Conservation (phyloP, 371 early-diverging fungal species). For the Circinella minor region DNA sequence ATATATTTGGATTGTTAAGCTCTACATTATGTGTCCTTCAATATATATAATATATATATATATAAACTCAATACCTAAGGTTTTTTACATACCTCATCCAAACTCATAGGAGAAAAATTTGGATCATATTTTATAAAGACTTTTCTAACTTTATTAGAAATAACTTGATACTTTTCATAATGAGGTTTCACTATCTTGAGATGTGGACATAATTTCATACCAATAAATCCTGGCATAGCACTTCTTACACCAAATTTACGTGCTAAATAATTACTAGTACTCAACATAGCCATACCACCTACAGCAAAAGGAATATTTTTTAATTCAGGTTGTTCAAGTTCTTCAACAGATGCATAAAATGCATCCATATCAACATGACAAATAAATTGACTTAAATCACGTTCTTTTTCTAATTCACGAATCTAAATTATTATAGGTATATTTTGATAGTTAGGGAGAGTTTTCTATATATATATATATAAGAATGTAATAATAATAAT, state of each 20-base stretch:
- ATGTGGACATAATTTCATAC: constrained; percentile 65
- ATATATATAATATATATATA: too few relatives aligned
- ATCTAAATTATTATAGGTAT: constrained; percentile 31
- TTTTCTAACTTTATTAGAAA: constrained; percentile 52
- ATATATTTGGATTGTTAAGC: too few relatives aligned
- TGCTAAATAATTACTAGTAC: constrained; percentile 75
- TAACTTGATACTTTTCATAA: constrained; percentile 59
- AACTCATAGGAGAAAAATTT: constrained; percentile 54
- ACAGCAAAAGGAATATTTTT: constrained; percentile 73
- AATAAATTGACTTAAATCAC: constrained; percentile 56
- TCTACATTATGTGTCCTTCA: too few relatives aligned
- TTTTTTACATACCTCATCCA: constrained; percentile 69
- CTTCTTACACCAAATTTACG: constrained; percentile 69
- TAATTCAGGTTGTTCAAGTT: constrained; percentile 63
- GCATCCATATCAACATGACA: constrained; percentile 77
- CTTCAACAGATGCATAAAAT: constrained; percentile 78
- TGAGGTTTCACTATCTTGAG: constrained; percentile 57
- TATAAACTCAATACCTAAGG: too few relatives aligned
- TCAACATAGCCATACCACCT: constrained; percentile 64
- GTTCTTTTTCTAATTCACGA: constrained; percentile 38
- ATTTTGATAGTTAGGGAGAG: too few relatives aligned
- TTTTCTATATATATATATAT: too few relatives aligned
- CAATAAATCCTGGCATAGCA: constrained; percentile 76
- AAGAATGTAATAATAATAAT: not conserved
- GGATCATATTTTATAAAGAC: constrained; percentile 63